phyloP scores from a whole-genome alignment of 495 filamentous ascomycete species.

The Talaromyces liani region DNA sequence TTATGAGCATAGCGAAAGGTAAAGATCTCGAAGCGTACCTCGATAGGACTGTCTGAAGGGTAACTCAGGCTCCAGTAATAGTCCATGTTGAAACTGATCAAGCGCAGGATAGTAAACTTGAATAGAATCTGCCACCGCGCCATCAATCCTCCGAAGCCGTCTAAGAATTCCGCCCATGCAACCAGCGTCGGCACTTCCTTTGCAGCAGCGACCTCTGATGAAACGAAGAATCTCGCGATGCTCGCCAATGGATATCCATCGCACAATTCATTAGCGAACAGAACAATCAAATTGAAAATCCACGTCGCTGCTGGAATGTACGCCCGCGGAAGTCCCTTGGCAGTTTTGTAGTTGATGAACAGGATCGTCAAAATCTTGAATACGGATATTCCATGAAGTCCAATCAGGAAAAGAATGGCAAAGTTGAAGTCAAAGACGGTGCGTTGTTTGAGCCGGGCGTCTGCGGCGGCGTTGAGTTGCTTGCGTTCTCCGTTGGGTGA shows the following conservation, averaged over 20 bases:
- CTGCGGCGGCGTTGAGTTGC: conserved; percentile 26
- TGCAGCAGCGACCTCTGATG: conserved; percentile 18
- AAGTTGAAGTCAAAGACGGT: conserved; percentile 79
- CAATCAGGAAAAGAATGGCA: conserved; percentile 66
- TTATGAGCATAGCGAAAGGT: conserved; percentile 8
- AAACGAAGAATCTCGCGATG: conserved; percentile 48
- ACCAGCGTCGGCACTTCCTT: conserved; percentile 33
- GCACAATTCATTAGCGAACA: conserved; percentile 87
- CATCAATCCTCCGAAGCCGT: conserved; percentile 72
- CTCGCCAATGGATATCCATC: conserved; percentile 64
- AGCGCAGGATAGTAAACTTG: conserved; percentile 87
- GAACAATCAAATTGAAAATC: conserved; percentile 78
- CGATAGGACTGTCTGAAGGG: conserved; percentile 58
- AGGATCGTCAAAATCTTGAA: conserved; percentile 77
- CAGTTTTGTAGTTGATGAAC: conserved; percentile 72
- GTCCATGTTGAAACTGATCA: conserved; percentile 96
- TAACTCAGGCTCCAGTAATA: conserved; percentile 85
- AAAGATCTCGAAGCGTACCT: conserved; percentile 54
- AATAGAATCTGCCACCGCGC: conserved; percentile 91
- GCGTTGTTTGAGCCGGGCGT: conserved; percentile 66
- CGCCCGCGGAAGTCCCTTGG: conserved; percentile 55
- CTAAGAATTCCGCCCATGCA: conserved; percentile 58
- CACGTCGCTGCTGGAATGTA: conserved; percentile 75
- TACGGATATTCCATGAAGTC: conserved; percentile 77
- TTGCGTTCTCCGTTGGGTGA: conserved; percentile 11